Conservation (phyloP, 2,329 filamentous ascomycete species). For the Tothia fuscella region DNA sequence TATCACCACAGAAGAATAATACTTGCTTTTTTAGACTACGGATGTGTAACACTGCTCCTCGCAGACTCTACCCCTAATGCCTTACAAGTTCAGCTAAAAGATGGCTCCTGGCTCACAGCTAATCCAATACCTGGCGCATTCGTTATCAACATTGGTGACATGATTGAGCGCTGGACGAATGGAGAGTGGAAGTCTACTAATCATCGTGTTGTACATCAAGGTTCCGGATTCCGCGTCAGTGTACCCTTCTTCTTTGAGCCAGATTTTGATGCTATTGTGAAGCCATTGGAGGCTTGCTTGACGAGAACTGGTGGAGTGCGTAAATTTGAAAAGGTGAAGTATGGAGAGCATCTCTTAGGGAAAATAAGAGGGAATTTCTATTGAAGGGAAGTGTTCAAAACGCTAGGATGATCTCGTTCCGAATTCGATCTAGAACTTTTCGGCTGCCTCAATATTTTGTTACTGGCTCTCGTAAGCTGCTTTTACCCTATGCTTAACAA, state of each 20-base stretch:
- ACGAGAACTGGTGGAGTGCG: conserved; percentile 19
- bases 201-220: conserved; percentile 34
- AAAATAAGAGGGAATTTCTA: conserved; percentile 33
- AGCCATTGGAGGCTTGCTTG: conserved; percentile 28
- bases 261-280: conserved; percentile 28
- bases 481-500: too few species aligned
- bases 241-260: conserved; percentile 41
- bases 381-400: too few species aligned
- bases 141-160: conserved; percentile 39
- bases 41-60: conserved; percentile 35
- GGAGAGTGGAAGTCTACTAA: conserved; percentile 31
- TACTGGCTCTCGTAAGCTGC: too few species aligned
- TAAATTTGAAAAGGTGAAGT: conserved; percentile 24
- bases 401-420: too few species aligned
- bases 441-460: too few species aligned
- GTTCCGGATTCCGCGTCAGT: conserved; percentile 26
- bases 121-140: conserved; percentile 33
- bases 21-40: conserved; percentile 28
- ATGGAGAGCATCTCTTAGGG: conserved; percentile 31
- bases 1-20: neutral
- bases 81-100: conserved; percentile 31
- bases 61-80: conserved; percentile 31
- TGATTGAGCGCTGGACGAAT: conserved; percentile 36
- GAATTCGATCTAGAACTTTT: too few species aligned
- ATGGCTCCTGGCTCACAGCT: conserved; percentile 32